Percentiles rank a stretch among this genome's conserved stretches.
phyloP scores from a whole-genome alignment of 1,139 yeast species.

The Lodderomyces jiufengensis region DNA sequence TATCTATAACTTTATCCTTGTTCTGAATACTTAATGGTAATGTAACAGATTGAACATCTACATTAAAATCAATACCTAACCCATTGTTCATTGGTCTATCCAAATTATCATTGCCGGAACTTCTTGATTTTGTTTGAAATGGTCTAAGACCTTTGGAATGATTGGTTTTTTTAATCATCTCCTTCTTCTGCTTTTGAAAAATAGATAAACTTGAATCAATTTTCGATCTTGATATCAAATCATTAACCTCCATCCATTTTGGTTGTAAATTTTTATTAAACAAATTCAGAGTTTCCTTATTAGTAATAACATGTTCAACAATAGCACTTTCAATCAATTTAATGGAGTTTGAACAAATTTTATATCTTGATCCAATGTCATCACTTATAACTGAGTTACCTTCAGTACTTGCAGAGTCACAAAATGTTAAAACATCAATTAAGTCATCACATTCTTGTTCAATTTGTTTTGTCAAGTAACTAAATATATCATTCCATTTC shows the following conservation, averaged over 20 bases:
- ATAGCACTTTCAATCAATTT: constrained; percentile 32
- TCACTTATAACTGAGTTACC: constrained; percentile 13
- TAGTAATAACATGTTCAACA: constrained; percentile 22
- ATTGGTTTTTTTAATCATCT: neutral
- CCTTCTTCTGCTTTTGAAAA: neutral
- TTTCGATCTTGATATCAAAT: constrained; percentile 13
- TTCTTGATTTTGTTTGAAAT: constrained; percentile 17
- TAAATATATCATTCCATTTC: constrained; percentile 55
- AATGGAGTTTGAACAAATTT: constrained; percentile 33
- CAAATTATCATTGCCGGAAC: constrained; percentile 4
- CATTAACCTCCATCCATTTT: constrained; percentile 32
- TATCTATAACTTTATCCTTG: constrained; percentile 27
- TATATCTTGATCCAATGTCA: constrained; percentile 23
- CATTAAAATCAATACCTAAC: constrained; percentile 36
- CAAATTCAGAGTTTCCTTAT: constrained; percentile 15
- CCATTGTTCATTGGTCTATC: constrained; percentile 15
- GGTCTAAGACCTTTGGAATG: constrained; percentile 19
- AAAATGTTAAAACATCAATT: constrained; percentile 22
- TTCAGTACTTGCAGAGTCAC: constrained; percentile 6
- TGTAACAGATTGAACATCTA: constrained; percentile 26
- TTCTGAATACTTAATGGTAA: constrained; percentile 36
- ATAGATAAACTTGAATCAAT: neutral
- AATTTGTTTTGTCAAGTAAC: constrained; percentile 39
- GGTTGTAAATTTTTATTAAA: constrained; percentile 29
- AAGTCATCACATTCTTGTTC: constrained; percentile 24